Evolutionary conservation across 352 stramenopile species (phyloP), one percentile per base, ranked within the genome.

Genomic region (Globisporangium carolinianum): DNA sequence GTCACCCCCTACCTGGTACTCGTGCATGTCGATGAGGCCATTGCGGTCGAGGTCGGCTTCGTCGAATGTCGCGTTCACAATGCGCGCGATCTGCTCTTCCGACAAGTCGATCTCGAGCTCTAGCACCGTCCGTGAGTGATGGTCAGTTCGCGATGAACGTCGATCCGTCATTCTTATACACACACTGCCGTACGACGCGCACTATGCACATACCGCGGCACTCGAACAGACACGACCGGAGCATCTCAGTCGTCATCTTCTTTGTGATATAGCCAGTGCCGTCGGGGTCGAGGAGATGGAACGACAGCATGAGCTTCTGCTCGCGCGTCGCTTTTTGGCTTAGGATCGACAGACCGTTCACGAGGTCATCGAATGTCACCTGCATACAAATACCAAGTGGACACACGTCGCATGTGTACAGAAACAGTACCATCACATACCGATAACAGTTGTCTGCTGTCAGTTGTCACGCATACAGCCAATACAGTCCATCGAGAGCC

Each of bases 221-320:
- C 63, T 94, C 85, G n/a, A 75, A 74, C 11, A 94, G 70, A 71
- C 85, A 94, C 47, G 85, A 94, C 54, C 79, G 80, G 53, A 94
- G 72, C 52, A 94, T 55, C 37, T 89, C 76, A 32, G 79, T 92
- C 38, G 85, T 94, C 62, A 83, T 91, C 56, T 87, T 79, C 63
- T 90, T 89, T 37, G 76, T 82, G 61, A 94, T 94, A 58, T 82
- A 92, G 1, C 85, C 85, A 42, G 76, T 89, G 53, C 77, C 77
- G n/a, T 89, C 67, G 0, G 77, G 78, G 62, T 94, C 85, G 42
- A 94, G 66, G 57, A 91, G 53, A 55, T 91, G 87, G 69, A 94
- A 94, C 42, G 85, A 90, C 53, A 94, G 66, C 70, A 89, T 77
- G 43, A 94, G 72, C 67, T 94, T 94, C 61, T 94, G 83, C 66